Percentiles rank a stretch among this genome's conserved stretches.
These are phyloP conservation scores for Termitomyces heimii DNA, from an alignment of 768 basidiomycete genomes.

Conservation along the genomic window DNA sequence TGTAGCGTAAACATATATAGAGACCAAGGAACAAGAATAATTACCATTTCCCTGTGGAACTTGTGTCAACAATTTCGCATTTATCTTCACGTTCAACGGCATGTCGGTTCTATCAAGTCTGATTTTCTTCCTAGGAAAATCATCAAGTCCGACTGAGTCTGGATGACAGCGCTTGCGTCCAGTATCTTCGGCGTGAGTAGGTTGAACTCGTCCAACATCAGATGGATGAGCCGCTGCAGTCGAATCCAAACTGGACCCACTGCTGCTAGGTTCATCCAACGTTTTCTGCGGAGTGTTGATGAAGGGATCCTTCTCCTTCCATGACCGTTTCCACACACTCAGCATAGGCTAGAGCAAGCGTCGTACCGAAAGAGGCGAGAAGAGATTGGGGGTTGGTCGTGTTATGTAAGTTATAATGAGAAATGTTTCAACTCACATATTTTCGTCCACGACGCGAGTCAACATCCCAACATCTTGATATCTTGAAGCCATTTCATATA, in stretches of 20 bases:
- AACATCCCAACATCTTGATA: neutral
- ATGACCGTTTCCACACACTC: conserved; percentile 45
- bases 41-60: conserved; percentile 33
- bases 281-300: conserved; percentile 17
- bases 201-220: conserved; percentile 1
- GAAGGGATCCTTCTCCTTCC: conserved; percentile 28
- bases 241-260: conserved; percentile 17
- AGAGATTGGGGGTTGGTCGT: neutral
- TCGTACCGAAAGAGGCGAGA: neutral
- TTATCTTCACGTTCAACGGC: conserved; percentile 18
- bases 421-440: no score
- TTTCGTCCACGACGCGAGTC: neutral
- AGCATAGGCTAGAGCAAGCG: conserved; percentile 28
- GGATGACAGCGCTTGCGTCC: conserved; percentile 5
- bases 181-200: neutral
- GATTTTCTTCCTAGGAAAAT: conserved; percentile 4
- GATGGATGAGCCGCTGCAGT: conserved; percentile 18
- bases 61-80: conserved; percentile 21
- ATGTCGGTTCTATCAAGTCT: conserved; percentile 20
- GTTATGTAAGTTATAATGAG: neutral
- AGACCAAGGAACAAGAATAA: neutral
- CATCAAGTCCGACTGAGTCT: conserved; percentile 6
- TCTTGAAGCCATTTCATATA: neutral
- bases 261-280: conserved; percentile 21
- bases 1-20: neutral